Evolutionary conservation across 139 green algal species (phyloP), one percentile per base, ranked within the genome.

Genomic region (Coccomyxa sp.): DNA sequence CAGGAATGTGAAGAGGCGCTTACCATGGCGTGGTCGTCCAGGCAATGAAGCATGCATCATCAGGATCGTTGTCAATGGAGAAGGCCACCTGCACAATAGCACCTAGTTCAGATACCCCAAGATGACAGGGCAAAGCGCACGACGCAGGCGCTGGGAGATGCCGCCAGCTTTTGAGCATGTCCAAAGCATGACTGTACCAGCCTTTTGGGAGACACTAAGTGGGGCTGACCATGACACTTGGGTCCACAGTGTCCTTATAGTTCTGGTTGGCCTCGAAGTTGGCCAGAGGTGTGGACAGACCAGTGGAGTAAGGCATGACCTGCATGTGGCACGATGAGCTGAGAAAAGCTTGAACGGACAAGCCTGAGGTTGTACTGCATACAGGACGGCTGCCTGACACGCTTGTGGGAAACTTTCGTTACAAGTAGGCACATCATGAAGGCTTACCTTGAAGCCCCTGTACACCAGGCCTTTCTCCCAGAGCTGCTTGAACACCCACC

Each of bases 251-350:
- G 77, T 94, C 92, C 88, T 99, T 99, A 92, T 99, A 99, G 88
- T 98, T 99, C 78, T 97, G 92, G 2, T 94, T 95, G 0, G 95
- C 95, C 88, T 99, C 97, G 84, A 99, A 99, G 86, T 99, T 99
- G 80, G 93, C 97, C 33, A 99, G 87, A 12, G 94, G 86, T 0
- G 97, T 99, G 84, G 85, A 88, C 83, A 92, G 97, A 37, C 88
- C 94, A 1, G 95, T 99, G 55, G 93, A 98, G 86, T 98, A 99
- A 70, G 97, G 96, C 97, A 99, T 99, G 8, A 99, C 96, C 93
- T 97, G 86, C 35, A 18, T 41, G 6, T 8, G 68, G 68, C 68
- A 73, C 16, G 18, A 74, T 74, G 50, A 64, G 68, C 54, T 33
- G 54, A 68, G 54, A 22, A 3, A 68, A 33, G 54, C 54, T 33